Evolutionary conservation across 2,329 filamentous ascomycete genomes (phyloP), one percentile per base, ranked within the genome.

Genomic region (Cladosporium halotolerans): DNA sequence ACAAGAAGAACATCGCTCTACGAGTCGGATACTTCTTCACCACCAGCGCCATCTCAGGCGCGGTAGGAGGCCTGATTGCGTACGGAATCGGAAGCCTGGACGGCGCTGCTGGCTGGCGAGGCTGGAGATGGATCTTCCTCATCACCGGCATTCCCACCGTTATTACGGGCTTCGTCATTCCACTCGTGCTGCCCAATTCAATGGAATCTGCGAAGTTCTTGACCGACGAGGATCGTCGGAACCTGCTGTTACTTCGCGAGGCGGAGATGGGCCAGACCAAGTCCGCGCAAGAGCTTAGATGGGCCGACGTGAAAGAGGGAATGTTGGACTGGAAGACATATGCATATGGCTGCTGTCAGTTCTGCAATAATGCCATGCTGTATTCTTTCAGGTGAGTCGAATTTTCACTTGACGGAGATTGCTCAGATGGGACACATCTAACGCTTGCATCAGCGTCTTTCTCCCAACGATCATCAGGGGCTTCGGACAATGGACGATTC

Each of bases 291-390:
- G 70, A 76, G 23, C 79, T 83, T 58, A 76, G 81, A 58, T 80
- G 78, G 70, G 66, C 70, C 8, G 87, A 91, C 62, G 84, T 88
- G 63, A 72, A 76, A 57, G 79, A 79, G 52, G 85, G 83, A 0
- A 81, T 88, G 55, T 78, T 74, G 58, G 88, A 91, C 68, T 89
- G 85, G 85, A 89, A 86, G 65, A 80, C 88, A 16, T 89, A 83
- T 76, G 71, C 78, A 1, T 89, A 89, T 65, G 84, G 78, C 57
- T 67, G 81, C 38, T 85, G 76, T 4, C 85, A 89, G 65, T 90
- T 89, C 63, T 85, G 86, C 28, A 77, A 79, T 13, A 85, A 89
- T 63, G 88, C 84, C 1, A 86, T 90, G 82, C 76, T 91, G 0
- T 91, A 91, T 63, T 85, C 86, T 4, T 90, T 83, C 68, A 85